phyloP scores from a whole-genome alignment of 495 filamentous ascomycete genomes.

The Cryomyces minteri region DNA sequence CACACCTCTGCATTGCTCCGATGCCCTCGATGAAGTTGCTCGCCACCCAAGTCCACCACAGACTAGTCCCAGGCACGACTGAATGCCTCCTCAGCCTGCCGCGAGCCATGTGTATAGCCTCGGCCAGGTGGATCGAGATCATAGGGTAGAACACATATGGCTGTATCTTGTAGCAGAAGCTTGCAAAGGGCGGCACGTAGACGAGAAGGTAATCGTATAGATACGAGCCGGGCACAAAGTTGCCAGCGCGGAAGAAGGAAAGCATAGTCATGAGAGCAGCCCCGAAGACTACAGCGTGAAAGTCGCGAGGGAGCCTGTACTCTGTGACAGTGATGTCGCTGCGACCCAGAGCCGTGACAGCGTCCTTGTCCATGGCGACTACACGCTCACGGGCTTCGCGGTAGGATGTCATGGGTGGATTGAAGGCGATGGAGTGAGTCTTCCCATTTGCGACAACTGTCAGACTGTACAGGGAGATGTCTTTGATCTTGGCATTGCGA shows the following conservation, averaged over 20 bases:
- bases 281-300: slow-evolving; percentile 24
- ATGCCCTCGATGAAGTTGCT: slow-evolving; percentile 42
- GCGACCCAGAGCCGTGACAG: slow-evolving; percentile 31
- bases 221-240: slow-evolving; percentile 36
- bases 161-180: slow-evolving; percentile 28
- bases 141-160: slow-evolving; percentile 25
- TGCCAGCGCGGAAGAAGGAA: slow-evolving; percentile 25
- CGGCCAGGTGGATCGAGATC: slow-evolving; percentile 32
- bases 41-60: slow-evolving; percentile 46
- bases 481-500: slow-evolving; percentile 33
- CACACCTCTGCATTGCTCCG: slow-evolving; percentile 25
- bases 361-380: slow-evolving; percentile 48
- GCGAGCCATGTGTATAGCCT: slow-evolving; percentile 30
- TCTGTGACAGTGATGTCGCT: slow-evolving; percentile 36
- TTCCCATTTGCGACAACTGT: slow-evolving; percentile 29
- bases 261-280: slow-evolving; percentile 27
- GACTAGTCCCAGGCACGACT: slow-evolving; percentile 27
- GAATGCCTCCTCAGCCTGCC: slow-evolving; percentile 34
- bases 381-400: slow-evolving; percentile 43
- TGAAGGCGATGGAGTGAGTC: slow-evolving; percentile 36
- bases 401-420: slow-evolving; percentile 40
- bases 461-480: slow-evolving; percentile 39
- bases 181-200: slow-evolving; percentile 28
- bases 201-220: slow-evolving; percentile 31
- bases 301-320: slow-evolving; percentile 29